Base-by-base conservation (phyloP, 192 early-diverging fungal genomes). In the Coemansia sp. region DNA sequence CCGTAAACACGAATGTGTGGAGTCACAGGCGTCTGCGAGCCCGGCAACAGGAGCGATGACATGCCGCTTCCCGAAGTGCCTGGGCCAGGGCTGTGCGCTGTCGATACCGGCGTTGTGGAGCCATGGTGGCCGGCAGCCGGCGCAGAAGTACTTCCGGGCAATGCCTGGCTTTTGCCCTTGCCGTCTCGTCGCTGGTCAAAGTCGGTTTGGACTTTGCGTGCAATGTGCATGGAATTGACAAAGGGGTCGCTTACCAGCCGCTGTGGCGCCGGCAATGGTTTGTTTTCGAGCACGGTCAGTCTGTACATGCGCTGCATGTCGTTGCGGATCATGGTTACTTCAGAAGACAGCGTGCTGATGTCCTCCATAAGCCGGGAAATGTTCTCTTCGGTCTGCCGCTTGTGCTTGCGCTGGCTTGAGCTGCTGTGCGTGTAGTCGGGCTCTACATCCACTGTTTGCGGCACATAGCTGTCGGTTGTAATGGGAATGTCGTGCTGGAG, bases 391-490 rank as follows among this genome's bases (percentile, higher is more conserved):
- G 63, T 66, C 59, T 70, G 68, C 15, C 63, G 67, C 68, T 50
- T 57, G 43, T 66, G 73, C 49, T 66, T 70, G 55, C 73, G 73
- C 56, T 77, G 73, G 19, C 53, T 54, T 48, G 73, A 63, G 61
- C 68, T 70, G 19, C 53, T 59, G 20, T 76, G 73, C 39, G 50
- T 35, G 28, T 70, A 67, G 63, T 70, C 73, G 15, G 75, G 75
- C 65, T 78, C 75, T 0, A 72, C 75, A 26, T 76, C 73, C 13
- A 80, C 68, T 0, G 72, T 87, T 54, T 86, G 87, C 28, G 91
- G 92, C 31, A 93, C 82, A 57, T 91, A 96, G 69, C 96, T 92
- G 55, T 86, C 86, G 31, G 83, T 74, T 14, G 92, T 90, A 19
- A 94, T 80, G 2, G 88, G 87, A 38, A 98, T 71, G 8, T 86